Evolutionary conservation across 2,329 filamentous ascomycete species (phyloP), one percentile per base, ranked within the genome.

Genomic region (Claviceps fusiformis): DNA sequence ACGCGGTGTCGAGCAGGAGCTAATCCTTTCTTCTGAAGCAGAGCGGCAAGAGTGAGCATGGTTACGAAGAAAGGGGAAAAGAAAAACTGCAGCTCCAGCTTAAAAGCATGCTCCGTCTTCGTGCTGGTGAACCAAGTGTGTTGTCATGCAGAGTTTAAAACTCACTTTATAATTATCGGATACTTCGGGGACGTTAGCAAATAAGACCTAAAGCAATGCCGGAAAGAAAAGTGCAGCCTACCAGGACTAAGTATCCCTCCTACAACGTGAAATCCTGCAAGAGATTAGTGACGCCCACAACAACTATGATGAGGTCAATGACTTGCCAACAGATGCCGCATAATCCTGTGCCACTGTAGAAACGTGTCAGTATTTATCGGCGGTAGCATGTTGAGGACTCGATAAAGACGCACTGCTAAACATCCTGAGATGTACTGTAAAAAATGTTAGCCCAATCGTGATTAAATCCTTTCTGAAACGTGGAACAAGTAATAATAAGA

Each of bases 1-100:
- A 71, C 62, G n/a, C 70, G 68, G 55, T 72, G 68, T 46, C 63
- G 57, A 27, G 69, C 67, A 7, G 67, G 68, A 11, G 68, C 70
- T 13, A 72, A 65, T 19, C 68, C 68, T 50, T 68, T 68, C 56
- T 71, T 71, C 53, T 65, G 15, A 15, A n/a, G 5, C 11, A 46
- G 5, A 9, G 24, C 11, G 19, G 15, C 3, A 17, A 17, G 9
- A 5, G 17, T 41, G 39, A 37, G n/a, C 41, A 44, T 44, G 41
- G n/a, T 10, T 45, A 27, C 43, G 10, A 45, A 6, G 15, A 24
- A 45, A 27, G 3, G 8, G 8, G 10, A 13, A 13, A 11, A 10
- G 43, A 13, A 3, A 46, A 46, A 19, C 19, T 19, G 19, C 19
- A 19, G 19, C 19, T 19, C 19, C 27, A 27, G 5, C 5, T 29